Conservation (phyloP, 2,329 filamentous ascomycete genomes). For the Arachnomyces sp. region DNA sequence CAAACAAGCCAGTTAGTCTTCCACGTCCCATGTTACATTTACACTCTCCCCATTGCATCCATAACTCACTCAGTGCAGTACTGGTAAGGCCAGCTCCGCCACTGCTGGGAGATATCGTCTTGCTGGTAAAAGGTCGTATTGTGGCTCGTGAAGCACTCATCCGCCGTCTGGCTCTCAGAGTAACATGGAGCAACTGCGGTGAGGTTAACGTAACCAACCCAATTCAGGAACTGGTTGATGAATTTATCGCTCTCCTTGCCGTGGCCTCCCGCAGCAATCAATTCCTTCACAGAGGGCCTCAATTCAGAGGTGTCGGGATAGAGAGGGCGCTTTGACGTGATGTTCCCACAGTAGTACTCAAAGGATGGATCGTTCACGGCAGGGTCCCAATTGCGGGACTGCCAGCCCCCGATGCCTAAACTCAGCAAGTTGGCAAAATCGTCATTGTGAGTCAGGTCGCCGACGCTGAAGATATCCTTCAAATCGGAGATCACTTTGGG, state of each 20-base stretch:
- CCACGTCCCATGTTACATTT: no score
- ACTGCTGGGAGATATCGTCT: conserved; percentile 37
- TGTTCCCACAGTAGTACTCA: conserved; percentile 48
- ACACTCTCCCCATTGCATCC: no score
- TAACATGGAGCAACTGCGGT: conserved; percentile 36
- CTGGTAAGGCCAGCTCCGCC: conserved; percentile 52
- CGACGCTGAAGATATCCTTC: conserved; percentile 48
- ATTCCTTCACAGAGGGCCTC: conserved; percentile 32
- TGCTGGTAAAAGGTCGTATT: conserved; percentile 41
- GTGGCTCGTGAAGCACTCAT: conserved; percentile 46
- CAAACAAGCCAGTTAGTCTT: no score
- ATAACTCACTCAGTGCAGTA: conserved; percentile 40
- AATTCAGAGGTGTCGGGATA: conserved; percentile 34
- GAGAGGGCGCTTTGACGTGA: conserved; percentile 40
- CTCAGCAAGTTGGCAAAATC: conserved; percentile 48
- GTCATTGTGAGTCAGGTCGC: conserved; percentile 34
- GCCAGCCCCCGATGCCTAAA: conserved; percentile 44
- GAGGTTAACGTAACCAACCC: conserved; percentile 47
- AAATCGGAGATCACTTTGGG: conserved; percentile 37
- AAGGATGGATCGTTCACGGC: conserved; percentile 43
- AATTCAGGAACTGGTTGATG: conserved; percentile 49
- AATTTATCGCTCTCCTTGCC: conserved; percentile 32
- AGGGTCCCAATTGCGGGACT: conserved; percentile 55
- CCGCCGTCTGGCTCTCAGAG: conserved; percentile 31
- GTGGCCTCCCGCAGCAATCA: conserved; percentile 46